Conservation (phyloP, 345 rosid species). For the Carallia pectinifolia region DNA sequence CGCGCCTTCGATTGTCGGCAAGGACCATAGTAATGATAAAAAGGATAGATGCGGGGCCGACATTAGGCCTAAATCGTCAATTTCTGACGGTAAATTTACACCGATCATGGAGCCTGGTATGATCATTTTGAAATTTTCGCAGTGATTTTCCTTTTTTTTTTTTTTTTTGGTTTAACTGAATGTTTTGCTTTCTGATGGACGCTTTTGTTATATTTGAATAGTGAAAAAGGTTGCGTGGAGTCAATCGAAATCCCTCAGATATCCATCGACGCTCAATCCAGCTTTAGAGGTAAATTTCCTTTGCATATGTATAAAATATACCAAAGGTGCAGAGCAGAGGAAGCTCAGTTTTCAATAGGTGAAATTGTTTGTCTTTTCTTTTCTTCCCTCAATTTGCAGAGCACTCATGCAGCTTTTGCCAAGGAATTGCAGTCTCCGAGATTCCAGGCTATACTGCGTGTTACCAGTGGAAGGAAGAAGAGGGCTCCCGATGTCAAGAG, state of each 20-base stretch:
- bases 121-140: no score
- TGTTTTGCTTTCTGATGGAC: constrained; percentile 1
- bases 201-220: constrained; percentile 22
- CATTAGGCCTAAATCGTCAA: constrained; percentile 5
- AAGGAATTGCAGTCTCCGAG: constrained; percentile 86
- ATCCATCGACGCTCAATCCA: constrained; percentile 46
- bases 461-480: constrained; percentile 82
- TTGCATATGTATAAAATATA: background rate
- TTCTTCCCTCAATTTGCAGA: constrained; percentile 33
- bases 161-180: background rate
- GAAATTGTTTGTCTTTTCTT: constrained; percentile 3
- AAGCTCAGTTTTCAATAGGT: background rate
- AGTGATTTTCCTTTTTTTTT: background rate
- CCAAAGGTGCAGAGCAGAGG: background rate
- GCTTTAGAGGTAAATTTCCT: constrained; percentile 57
- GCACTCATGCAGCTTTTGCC: constrained; percentile 57
- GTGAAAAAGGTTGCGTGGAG: constrained; percentile 59
- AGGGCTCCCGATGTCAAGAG: constrained; percentile 85
- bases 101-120: no score
- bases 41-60: constrained; percentile 28
- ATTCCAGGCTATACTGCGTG: constrained; percentile 78
- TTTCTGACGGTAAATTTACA: no score
- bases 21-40: constrained; percentile 5
- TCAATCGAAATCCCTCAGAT: constrained; percentile 69
- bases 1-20: constrained; percentile 23